Base-by-base conservation (phyloP, 1,139 yeast genomes). In the Debaryomyces udenii region DNA sequence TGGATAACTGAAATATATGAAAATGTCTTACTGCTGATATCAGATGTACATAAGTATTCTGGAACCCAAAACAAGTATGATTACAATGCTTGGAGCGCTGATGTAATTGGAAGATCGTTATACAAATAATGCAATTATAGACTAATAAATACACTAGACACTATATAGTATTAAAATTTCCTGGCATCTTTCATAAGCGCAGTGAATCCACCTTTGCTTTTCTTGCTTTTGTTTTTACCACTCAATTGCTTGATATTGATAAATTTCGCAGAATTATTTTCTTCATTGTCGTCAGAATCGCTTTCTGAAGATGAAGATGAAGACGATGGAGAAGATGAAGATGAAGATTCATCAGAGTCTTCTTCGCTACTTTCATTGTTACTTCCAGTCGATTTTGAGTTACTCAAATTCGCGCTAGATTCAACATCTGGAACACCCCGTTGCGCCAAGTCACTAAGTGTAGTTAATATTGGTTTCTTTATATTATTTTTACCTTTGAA, bases 401-500 rank as follows among this genome's bases (percentile, higher is more conserved):
- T 23, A 27, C 34, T 14, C 30, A 22, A n/a, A 29, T 32, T 30
- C 9, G 31, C 24, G 22, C 20, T 38, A 6, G 39, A 34, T 29
- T 35, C 72, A 1, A 82, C 86, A 18, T 78, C 86, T 2, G 88
- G 88, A 13, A 81, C 74, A 2, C 86, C 87, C 44, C 80, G 65
- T 17, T 70, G 64, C 1, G 74, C 82, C 40, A 81, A 64, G 45
- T 81, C 85, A n/a, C 75, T 73, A 31, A 82, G 61, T 0, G 85
- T 78, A 15, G 78, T 74, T 40, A 82, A 64, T 1, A 55, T 44
- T 1, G 70, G 69, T 34, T 55, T 62, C 32, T 55, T 49, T n/a
- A 54, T 46, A 16, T 34, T 34, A 26, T 15, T 17, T n/a, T 26
- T 34, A 16, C 26, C 31, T 16, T 34, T 15, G 17, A 13, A 17